A percentile compares a stretch with the other conserved stretches of the same genome.
Evolutionary conservation across 768 basidiomycete species (phyloP).

Genomic region (Psilocybe subaeruginosa): DNA sequence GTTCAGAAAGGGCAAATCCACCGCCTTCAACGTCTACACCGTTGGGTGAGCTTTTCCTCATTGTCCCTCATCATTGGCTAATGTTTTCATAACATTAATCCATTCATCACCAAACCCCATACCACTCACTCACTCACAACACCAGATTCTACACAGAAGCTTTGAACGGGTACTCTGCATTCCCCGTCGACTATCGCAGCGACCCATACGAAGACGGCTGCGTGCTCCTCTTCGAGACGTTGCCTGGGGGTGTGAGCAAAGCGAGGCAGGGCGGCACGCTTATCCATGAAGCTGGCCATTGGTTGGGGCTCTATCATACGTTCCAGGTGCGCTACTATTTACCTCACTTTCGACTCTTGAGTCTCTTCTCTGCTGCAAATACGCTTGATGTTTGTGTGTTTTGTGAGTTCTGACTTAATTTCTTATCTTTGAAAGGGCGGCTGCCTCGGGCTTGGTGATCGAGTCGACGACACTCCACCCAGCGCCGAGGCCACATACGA

Average conservation of each 20-base stretch:
- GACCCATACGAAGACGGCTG: constrained; percentile 39
- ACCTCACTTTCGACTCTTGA: not conserved
- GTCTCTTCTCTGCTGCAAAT: not conserved
- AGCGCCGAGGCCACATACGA: constrained; percentile 29
- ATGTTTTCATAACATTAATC: no score
- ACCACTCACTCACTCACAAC: constrained; percentile 21
- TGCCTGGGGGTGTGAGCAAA: constrained; percentile 33
- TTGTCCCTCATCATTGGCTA: no score
- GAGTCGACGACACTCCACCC: constrained; percentile 30
- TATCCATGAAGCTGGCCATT: constrained; percentile 39
- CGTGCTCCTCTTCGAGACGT: constrained; percentile 25
- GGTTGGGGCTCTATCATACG: constrained; percentile 39
- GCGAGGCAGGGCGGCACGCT: constrained; percentile 33
- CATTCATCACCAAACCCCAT: not conserved
- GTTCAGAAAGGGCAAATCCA: constrained; percentile 33
- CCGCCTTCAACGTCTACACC: constrained; percentile 40
- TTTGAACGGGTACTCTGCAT: constrained; percentile 37
- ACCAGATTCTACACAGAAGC: constrained; percentile 25
- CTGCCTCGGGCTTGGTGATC: constrained; percentile 28
- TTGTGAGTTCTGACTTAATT: no score
- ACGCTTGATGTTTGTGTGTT: no score
- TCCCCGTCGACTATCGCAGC: constrained; percentile 34
- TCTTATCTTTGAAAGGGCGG: not conserved
- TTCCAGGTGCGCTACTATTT: constrained; percentile 26
- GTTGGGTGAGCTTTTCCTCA: constrained; percentile 27